Evolutionary conservation across 2,329 filamentous ascomycete species (phyloP).

Genomic region (Fusarium oligoseptatum): DNA sequence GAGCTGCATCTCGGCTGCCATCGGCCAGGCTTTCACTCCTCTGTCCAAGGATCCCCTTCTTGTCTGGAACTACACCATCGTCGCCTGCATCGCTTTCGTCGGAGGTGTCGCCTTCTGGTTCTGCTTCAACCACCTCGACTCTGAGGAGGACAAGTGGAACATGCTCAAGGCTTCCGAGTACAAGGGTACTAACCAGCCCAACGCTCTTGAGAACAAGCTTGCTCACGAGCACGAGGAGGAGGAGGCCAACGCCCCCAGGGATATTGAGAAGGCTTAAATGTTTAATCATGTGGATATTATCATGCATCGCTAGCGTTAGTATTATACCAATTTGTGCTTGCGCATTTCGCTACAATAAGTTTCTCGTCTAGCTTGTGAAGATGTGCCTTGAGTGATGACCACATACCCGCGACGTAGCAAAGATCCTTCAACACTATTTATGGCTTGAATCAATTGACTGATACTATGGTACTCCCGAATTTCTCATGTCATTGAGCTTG

Average conservation of each 20-base stretch:
- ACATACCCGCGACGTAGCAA: background rate
- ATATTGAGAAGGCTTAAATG: slow-evolving; percentile 35
- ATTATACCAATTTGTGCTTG: slow-evolving; percentile 1
- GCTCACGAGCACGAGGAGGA: slow-evolving; percentile 30
- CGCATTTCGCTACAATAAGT: background rate
- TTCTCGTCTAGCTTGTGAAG: background rate
- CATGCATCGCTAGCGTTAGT: background rate
- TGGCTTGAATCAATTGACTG: background rate
- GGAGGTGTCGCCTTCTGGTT: slow-evolving; percentile 78
- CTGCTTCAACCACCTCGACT: slow-evolving; percentile 74
- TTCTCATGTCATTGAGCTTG: background rate
- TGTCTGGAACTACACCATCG: slow-evolving; percentile 78
- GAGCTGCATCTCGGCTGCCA: slow-evolving; percentile 75
- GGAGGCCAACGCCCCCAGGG: slow-evolving; percentile 26
- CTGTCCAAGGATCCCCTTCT: slow-evolving; percentile 74
- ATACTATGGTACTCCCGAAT: background rate
- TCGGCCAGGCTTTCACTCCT: slow-evolving; percentile 76
- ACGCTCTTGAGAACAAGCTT: slow-evolving; percentile 48
- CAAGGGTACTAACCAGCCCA: slow-evolving; percentile 57
- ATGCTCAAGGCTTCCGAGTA: slow-evolving; percentile 64
- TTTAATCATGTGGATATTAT: slow-evolving; percentile 14
- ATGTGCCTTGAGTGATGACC: background rate
- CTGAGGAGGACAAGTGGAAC: slow-evolving; percentile 77
- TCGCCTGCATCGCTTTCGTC: slow-evolving; percentile 72
- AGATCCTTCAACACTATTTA: background rate